Evolutionary conservation across 441 rosid species (phyloP), one percentile per base, ranked within the genome.

Genomic region (Daphne laureola): DNA sequence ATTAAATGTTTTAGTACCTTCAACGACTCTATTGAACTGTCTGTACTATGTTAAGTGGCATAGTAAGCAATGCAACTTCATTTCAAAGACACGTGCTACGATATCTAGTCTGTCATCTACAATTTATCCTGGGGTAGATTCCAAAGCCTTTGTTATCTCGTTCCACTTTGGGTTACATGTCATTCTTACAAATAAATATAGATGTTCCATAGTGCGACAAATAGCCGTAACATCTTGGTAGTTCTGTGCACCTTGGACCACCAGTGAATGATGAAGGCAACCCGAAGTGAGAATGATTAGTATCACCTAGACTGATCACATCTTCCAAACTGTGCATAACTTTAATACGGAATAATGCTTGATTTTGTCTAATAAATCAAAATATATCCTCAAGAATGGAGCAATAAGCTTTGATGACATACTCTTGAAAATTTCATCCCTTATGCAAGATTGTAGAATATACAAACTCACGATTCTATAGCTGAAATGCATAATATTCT

Each of bases 151-250:
- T 2, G 21, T 5, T 4, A 35, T 36, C 13, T 53, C 56, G 0
- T 3, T 0, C 56, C 46, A 53, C 5, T 53, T 53, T 15, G 43
- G 4, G 38, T 38, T 53, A 6, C 26, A 53, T 0, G 44, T 53
- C 15, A 53, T 36, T n/a, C 46, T 53, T 2, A 36, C 17, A n/a
- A 53, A 53, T 3, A 53, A 12, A 12, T 53, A 23, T 12, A 31
- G 46, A 2, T 31, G 17, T 0, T 15, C 56, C 13, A 8, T 7
- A 13, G 5, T 8, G 4, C 2, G 7, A 14, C 56, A 40, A 1
- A 53, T 53, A 0, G 56, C 46, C 46, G 38, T 53, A 5, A 46
- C 56, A 40, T 53, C 56, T 9, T 53, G 56, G 12, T 53, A 53
- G 14, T 53, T 38, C 16, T 38, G 56, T 1, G 15, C 4, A 53